phyloP scores from a whole-genome alignment of 257 asterid species.

The Agastache rugosa region DNA sequence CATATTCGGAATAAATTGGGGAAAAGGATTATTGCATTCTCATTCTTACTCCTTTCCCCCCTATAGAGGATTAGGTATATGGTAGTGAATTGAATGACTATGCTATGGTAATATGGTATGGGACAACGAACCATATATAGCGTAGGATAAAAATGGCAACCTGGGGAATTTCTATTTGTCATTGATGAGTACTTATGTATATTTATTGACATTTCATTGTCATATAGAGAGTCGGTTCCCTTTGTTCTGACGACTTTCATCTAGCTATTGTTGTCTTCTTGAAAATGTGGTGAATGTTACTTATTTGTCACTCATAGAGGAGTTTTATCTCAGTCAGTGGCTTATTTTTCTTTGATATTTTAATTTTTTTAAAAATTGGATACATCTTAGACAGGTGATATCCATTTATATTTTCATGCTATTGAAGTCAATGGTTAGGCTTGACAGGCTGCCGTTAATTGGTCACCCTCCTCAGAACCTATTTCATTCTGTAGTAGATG shows the following conservation, averaged over 20 bases:
- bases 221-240: neutral
- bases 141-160: neutral
- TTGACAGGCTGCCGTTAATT: neutral
- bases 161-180: neutral
- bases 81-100: neutral
- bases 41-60: neutral
- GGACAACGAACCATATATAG: neutral
- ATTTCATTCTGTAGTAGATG: neutral
- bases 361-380: neutral
- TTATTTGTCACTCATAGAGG: neutral
- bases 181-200: neutral
- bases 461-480: neutral
- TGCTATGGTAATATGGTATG: too few species aligned
- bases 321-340: neutral
- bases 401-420: neutral
- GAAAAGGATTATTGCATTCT: neutral
- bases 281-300: conserved; percentile 1
- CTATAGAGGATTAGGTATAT: neutral
- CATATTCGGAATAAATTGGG: conserved; percentile 2
- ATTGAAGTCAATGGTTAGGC: neutral
- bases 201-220: neutral
- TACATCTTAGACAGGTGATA: neutral
- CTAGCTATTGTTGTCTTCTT: neutral
- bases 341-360: neutral
- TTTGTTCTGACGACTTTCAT: neutral